A percentile compares a stretch with the other conserved stretches of the same genome.
phyloP scores from a whole-genome alignment of 2,329 filamentous ascomycete genomes.

The Paramyrothecium sp. region DNA sequence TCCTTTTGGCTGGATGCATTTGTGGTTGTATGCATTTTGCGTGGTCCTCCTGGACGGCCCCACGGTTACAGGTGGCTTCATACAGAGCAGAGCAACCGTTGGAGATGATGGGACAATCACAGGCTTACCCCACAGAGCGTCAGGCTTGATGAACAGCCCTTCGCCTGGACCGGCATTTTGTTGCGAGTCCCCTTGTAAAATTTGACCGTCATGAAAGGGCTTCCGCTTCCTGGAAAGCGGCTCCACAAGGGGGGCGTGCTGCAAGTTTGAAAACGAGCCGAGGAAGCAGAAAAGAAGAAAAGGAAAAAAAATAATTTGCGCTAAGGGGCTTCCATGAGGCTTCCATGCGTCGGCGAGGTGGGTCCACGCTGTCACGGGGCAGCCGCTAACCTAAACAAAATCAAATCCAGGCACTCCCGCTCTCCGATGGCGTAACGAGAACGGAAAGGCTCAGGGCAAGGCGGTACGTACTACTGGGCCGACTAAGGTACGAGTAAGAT shows the following conservation, averaged over 20 bases:
- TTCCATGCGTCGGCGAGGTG: slow-evolving; percentile 12
- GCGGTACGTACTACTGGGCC: not conserved
- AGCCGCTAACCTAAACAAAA: not conserved
- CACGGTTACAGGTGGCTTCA: no score
- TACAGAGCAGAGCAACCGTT: no score
- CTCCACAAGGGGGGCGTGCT: not conserved
- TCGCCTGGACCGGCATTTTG: not conserved
- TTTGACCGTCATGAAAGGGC: not conserved
- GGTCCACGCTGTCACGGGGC: not conserved
- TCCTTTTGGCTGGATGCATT: no score
- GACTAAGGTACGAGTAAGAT: not conserved
- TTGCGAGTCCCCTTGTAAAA: not conserved
- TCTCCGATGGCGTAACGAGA: not conserved
- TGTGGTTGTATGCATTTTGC: no score
- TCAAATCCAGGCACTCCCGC: not conserved
- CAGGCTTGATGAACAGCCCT: not conserved
- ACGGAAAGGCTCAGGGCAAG: not conserved
- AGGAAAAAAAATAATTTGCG: not conserved
- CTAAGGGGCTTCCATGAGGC: slow-evolving; percentile 16
- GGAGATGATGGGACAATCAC: no score
- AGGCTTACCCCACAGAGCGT: no score
- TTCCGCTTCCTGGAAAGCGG: not conserved
- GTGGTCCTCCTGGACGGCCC: no score
- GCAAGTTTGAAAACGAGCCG: not conserved
- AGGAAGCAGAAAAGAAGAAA: not conserved